These are phyloP conservation scores for Aureobasidium pullulans DNA, from an alignment of 2,329 filamentous ascomycete genomes.

Conservation along the genomic window DNA sequence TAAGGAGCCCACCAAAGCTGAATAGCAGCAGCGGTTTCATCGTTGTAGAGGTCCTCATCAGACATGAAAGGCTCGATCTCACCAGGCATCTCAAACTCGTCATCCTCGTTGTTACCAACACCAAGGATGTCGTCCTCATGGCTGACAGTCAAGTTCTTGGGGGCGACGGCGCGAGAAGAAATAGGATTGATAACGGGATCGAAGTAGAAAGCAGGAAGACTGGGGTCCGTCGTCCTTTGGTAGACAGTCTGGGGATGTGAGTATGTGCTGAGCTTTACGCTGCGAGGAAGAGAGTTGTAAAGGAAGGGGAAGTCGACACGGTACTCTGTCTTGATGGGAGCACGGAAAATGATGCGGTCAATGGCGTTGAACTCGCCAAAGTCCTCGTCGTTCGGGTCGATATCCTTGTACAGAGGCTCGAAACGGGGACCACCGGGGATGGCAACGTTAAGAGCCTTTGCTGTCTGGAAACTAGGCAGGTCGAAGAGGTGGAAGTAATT, in stretches of 20 bases:
- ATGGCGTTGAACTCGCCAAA: slow-evolving; percentile 99
- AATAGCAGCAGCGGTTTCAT: slow-evolving; percentile 85
- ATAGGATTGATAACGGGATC: slow-evolving; percentile 98
- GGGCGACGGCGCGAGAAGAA: slow-evolving; percentile 85
- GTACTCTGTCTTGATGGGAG: slow-evolving; percentile 90
- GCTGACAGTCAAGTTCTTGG: slow-evolving; percentile 85
- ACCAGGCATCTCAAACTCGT: slow-evolving; percentile 65
- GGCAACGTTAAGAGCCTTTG: slow-evolving; percentile 93
- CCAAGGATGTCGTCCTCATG: slow-evolving; percentile 95
- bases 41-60: slow-evolving; percentile 81
- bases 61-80: slow-evolving; percentile 80
- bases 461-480: slow-evolving; percentile 85
- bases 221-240: slow-evolving; percentile 76
- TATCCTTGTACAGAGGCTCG: slow-evolving; percentile 95
- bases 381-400: slow-evolving; percentile 97
- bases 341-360: slow-evolving; percentile 96
- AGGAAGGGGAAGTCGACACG: slow-evolving; percentile 89
- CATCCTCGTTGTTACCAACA: slow-evolving; percentile 57
- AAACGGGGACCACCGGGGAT: slow-evolving; percentile 96
- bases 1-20: slow-evolving; percentile 97
- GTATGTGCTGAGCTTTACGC: slow-evolving; percentile 89
- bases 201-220: slow-evolving; percentile 93
- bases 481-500: slow-evolving; percentile 99
- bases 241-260: slow-evolving; percentile 92
- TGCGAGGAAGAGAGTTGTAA: slow-evolving; percentile 92